Percentiles rank a stretch among this genome's conserved stretches.
These are phyloP conservation scores for Ramaria sp. DNA, from an alignment of 768 basidiomycete genomes.

Conservation along the genomic window DNA sequence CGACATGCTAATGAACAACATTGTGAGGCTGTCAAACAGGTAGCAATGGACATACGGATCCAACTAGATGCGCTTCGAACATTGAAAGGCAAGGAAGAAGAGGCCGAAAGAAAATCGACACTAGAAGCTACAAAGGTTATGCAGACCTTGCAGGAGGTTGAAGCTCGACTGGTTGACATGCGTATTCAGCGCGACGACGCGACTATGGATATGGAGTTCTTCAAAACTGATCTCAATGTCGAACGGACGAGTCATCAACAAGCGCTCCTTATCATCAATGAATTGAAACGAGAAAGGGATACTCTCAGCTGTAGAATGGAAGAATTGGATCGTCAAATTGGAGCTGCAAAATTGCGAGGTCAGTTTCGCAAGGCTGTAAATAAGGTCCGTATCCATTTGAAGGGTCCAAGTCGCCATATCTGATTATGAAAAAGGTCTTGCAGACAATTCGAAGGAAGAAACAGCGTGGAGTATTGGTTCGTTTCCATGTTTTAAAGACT, in stretches of 20 bases:
- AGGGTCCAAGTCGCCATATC: not conserved
- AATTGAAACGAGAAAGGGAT: not conserved
- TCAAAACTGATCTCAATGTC: not conserved
- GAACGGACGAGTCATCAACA: not conserved
- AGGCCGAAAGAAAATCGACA: not conserved
- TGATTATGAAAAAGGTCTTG: not conserved
- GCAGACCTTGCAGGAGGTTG: not conserved
- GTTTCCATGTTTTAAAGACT: not conserved
- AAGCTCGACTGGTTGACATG: not conserved
- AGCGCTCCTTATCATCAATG: not conserved
- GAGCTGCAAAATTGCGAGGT: not conserved
- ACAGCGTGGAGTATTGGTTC: not conserved
- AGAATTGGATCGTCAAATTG: not conserved
- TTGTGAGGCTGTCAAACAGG: not conserved
- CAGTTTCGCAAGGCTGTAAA: not conserved
- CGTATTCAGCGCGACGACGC: not conserved
- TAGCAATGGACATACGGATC: not conserved
- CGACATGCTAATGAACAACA: not conserved
- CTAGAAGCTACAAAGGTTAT: not conserved
- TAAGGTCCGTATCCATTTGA: not conserved
- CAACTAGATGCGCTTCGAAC: not conserved
- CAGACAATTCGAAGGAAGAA: not conserved
- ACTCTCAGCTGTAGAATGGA: not conserved
- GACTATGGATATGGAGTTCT: not conserved
- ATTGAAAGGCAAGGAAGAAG: too few relatives aligned